Percentiles rank a stretch among this genome's conserved stretches.
These are phyloP conservation scores for Pouteria glomerata DNA, from an alignment of 148 eudicot species.

Conservation along the genomic window DNA sequence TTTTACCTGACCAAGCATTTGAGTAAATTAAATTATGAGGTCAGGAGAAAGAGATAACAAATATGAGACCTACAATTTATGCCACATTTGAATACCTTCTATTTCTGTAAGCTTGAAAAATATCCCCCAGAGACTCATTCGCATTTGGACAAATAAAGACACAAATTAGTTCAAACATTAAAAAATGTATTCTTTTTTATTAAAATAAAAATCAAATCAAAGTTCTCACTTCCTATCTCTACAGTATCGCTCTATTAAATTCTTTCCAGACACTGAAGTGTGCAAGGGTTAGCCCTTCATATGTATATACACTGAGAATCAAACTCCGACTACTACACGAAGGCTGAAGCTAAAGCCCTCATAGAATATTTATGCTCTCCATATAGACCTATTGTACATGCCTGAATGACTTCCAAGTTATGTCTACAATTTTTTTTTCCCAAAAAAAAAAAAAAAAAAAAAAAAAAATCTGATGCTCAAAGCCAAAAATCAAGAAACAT, in stretches of 20 bases:
- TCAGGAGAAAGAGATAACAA: no score
- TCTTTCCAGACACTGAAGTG: not conserved
- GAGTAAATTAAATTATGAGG: no score
- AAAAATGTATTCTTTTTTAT: no score
- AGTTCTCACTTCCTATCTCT: not conserved
- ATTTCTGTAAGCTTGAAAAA: no score
- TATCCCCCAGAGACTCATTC: no score
- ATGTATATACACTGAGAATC: not conserved
- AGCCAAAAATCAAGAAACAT: not conserved
- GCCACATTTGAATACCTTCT: no score
- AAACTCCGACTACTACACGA: not conserved
- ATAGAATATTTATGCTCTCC: not conserved
- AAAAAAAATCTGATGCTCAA: not conserved
- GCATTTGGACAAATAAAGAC: no score
- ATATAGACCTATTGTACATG: not conserved
- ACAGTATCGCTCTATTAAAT: not conserved
- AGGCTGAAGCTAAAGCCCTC: no score
- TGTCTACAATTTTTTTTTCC: no score
- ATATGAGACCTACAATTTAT: no score
- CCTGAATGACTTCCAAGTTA: not conserved
- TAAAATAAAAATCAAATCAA: not conserved
- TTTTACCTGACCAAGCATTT: no score
- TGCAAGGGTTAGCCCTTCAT: not conserved
- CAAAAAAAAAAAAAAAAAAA: not conserved
- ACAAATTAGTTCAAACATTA: no score